Evolutionary conservation across 1,284 basidiomycete genomes (phyloP), one percentile per base, ranked within the genome.

Genomic region (Exobasidium cylindrosporum): DNA sequence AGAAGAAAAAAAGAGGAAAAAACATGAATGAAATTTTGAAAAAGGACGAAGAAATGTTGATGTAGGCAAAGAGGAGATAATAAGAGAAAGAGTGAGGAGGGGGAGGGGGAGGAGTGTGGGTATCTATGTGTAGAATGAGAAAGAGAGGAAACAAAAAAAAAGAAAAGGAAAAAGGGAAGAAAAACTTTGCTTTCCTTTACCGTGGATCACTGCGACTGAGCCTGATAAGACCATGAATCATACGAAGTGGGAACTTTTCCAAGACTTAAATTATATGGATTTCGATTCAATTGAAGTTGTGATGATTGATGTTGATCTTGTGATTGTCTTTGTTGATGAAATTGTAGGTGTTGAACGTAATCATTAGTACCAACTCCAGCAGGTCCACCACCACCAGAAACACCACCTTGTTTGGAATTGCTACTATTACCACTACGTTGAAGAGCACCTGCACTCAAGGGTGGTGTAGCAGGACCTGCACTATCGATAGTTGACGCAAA

Each of bases 391-490:
- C 35, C 35, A n/a, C n/a, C n/a, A n/a, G n/a, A n/a, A n/a, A n/a
- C n/a, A 40, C 35, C 17, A 17, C 35, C 35, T 40, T 40, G 10
- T 17, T 40, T 40, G 7, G 35, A 40, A 17, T 40, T 17, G 17
- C 35, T 40, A 40, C 35, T 40, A 17, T 40, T 17, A 40, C 35
- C 17, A 40, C 35, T 40, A 10, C 35, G 35, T 40, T 40, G 35
- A 40, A 40, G 7, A 40, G 35, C 17, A 10, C 35, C 35, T 40
- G 17, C 35, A 40, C 40, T 30, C 54, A 7, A 14, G 17, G 55
- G 32, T 14, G 60, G 60, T 28, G 60, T 61, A 1, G 43, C 28
- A n/a, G 60, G 60, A n/a, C 60, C 58, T 10, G 31, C 24, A 28
- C 52, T 54, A 11, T 60, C 60, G 43, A 57, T 21, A 2, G 57